Base-by-base conservation (phyloP, 2,329 filamentous ascomycete species). In the Calonectria pseudoreteaudii region DNA sequence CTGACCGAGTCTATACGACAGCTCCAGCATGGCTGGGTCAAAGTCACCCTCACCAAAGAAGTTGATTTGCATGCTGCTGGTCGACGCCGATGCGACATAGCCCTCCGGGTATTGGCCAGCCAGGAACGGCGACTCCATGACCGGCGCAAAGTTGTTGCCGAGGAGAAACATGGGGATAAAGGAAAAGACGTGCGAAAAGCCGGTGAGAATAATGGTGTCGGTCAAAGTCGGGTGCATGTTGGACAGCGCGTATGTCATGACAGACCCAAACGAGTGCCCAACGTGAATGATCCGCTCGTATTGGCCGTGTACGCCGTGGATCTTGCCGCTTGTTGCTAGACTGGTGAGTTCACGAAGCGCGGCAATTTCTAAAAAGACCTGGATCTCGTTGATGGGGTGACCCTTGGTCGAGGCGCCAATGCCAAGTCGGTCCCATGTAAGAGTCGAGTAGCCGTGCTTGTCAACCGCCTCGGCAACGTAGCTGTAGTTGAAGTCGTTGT, bases 181-280 rank as follows among this genome's bases (percentile, higher is more conserved):
- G 20, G 84, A 80, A 13, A 81, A 73, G 13, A 88, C 87, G 50
- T 87, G 86, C 20, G 87, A 87, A 83, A 90, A 93, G 1, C 92
- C 92, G 1, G 91, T 93, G 9, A 93, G 85, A 66, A 92, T 83
- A 50, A 93, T 85, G 49, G 88, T 90, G 74, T 93, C 88, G 47
- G 88, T 90, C 71, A 90, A 83, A 68, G 86, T 79, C 1, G 91
- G 90, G 77, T 91, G 85, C 71, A 84, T 80, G 60, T 86, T 86
- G 10, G 89, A 88, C 26, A 93, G 85, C 62, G 84, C 86, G 82
- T 91, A 92, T 3, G 88, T 89, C 77, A 91, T 89, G 8, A 88
- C 83, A 0, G 91, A 91, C 38, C 92, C 92, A 77, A 92, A 93
- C 0, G 89, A 91, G 84, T 94, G 91, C 16, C 92, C 92, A 20